Base-by-base conservation (phyloP, 306 rosid species). In the Fagus crenata region DNA sequence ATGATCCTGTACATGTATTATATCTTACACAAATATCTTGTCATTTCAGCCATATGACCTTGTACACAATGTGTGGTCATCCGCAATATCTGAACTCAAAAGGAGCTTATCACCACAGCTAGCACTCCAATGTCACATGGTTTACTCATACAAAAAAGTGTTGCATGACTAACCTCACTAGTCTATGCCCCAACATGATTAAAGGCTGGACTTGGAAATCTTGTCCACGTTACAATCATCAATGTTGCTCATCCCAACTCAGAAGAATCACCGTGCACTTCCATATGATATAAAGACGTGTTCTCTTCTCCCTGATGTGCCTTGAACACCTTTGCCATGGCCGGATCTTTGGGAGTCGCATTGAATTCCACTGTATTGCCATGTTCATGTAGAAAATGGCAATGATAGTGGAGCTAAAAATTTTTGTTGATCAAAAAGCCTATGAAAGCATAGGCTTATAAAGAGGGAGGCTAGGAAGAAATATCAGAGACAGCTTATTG, bases 271-370 rank as follows among this genome's bases (percentile, higher is more conserved):
- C 79, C 2, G 81, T 76, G 78, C 96, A 87, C 80, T 79, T 87
- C 96, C 93, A 84, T 54, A 88, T 87, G 84, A 90, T 90, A 53
- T 88, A 86, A 56, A 90, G 72, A 32, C 86, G 83, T 0, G 91
- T 81, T 71, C 87, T 78, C 85, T 81, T 84, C 84, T 87, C 93
- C 80, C 75, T 53, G 43, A 77, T 70, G 9, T 76, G 77, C 90
- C 86, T 78, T 6, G 85, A 87, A 72, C 89, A 85, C 75, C 77
- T 49, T 8, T 55, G 78, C 88, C 90, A 82, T 2, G 74, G 17
- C 77, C 77, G 65, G 51, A 63, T 75, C 84, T 84, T 85, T 0
- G 63, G 69, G 51, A 53, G 54, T 69, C 64, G 71, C 69, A 51
- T 35, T 7, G 90, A 75, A 33, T 77, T 32, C 15, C 71, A 76